phyloP scores from a whole-genome alignment of 2,329 filamentous ascomycete genomes.

The Apiospora sp. region DNA sequence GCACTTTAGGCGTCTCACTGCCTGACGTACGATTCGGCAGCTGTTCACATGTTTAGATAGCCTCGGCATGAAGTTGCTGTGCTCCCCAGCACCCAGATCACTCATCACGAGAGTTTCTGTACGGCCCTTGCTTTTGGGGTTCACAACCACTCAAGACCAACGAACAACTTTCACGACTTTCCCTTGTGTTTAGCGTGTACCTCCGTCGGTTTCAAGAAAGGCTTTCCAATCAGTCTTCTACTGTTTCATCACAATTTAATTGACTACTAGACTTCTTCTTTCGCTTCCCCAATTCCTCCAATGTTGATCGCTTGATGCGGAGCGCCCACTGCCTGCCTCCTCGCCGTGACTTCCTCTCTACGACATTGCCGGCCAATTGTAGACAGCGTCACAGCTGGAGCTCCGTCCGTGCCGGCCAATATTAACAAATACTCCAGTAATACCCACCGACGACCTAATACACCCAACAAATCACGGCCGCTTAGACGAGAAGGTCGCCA shows the following conservation, averaged over 20 bases:
- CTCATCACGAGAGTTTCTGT: constrained; percentile 14
- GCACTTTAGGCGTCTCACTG: not conserved
- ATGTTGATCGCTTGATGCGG: not conserved
- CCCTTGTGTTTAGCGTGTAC: not conserved
- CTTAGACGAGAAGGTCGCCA: not conserved
- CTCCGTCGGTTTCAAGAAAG: not conserved
- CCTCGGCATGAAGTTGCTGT: constrained; percentile 3
- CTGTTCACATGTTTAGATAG: constrained; percentile 18
- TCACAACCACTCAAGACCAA: not conserved
- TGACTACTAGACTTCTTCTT: not conserved
- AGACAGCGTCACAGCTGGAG: not conserved
- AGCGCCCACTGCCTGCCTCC: not conserved
- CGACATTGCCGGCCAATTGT: not conserved
- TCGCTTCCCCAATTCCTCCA: not conserved
- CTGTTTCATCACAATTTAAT: not conserved
- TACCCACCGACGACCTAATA: not conserved
- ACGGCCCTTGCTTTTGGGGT: not conserved
- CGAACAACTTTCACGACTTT: not conserved
- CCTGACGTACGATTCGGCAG: not conserved
- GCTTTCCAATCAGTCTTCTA: not conserved
- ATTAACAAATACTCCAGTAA: not conserved
- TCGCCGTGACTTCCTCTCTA: not conserved
- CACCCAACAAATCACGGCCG: not conserved
- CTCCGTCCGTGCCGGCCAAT: not conserved
- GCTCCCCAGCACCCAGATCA: not conserved